Evolutionary conservation across 2,329 filamentous ascomycete genomes (phyloP), one percentile per base, ranked within the genome.

Genomic region (Biscogniauxia mediterranea): DNA sequence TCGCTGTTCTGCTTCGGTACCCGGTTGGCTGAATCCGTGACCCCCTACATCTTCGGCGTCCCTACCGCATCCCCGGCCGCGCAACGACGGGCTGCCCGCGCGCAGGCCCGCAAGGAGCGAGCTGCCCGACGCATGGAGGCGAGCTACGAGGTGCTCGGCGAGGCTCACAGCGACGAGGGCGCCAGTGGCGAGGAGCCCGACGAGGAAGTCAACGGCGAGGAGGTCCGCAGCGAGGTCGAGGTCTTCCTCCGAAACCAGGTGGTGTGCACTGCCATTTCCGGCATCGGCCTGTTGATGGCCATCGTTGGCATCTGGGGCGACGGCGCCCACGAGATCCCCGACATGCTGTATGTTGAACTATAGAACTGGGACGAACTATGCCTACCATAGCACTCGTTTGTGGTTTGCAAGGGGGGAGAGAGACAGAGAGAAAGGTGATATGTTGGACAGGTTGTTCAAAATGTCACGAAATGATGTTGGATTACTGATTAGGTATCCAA

Each of bases 301-400:
- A 79, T 89, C 19, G 76, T 89, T 42, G 87, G 87, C 17, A 84
- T 89, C 69, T 89, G 87, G 86, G 87, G 86, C 5, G 87, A 89
- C 71, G 85, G 85, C 25, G 78, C 77, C 3, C 57, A 69, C 55
- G 59, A 56, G 50, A 63, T 68, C 20, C 21, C 58, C 8, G 63
- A 69, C 54, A 63, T 61, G 1, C 15, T 70, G 2, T 57, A 70
- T 52, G 55, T 72, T 51, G 62, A 70, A 50, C 54, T 70, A 26
- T 72, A 50, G 49, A 19, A 19, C 46, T 20, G 42, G 54, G 15
- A 55, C 23, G 23, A 6, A 46, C 38, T 46, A 46, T 46, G 38
- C 38, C 38, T n/a, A 46, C 38, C 11, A 46, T 46, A 46, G 17
- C 38, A 46, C 38, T 46, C 38, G 17, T 46, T 46, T n/a, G 38